phyloP scores from a whole-genome alignment of 2,329 filamentous ascomycete species.

The Colletotrichum eleusines region DNA sequence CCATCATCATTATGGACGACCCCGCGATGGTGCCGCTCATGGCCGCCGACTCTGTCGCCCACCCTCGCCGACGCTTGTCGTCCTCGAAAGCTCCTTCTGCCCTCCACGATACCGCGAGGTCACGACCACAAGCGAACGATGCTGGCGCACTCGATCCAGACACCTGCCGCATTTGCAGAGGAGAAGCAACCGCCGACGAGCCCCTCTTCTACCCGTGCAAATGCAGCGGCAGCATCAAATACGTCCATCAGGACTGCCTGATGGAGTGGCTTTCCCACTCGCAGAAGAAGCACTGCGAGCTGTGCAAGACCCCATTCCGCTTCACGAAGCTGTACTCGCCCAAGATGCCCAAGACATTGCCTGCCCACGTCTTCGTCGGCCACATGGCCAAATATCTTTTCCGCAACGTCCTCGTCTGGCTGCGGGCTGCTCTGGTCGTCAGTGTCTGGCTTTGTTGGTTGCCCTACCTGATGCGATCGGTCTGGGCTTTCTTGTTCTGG shows the following conservation, averaged over 20 bases:
- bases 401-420: slow-evolving; percentile 80
- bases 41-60: slow-evolving; percentile 46
- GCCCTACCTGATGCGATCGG: slow-evolving; percentile 89
- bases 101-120: slow-evolving; percentile 15
- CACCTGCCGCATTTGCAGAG: slow-evolving; percentile 97
- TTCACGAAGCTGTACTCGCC: slow-evolving; percentile 98
- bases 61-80: slow-evolving; percentile 46
- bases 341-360: slow-evolving; percentile 89
- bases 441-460: slow-evolving; percentile 91
- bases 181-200: slow-evolving; percentile 84
- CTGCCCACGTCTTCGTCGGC: slow-evolving; percentile 82
- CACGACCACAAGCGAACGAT: slow-evolving; percentile 35
- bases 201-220: slow-evolving; percentile 98
- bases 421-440: slow-evolving; percentile 81
- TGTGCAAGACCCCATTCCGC: slow-evolving; percentile 97
- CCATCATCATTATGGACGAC: slow-evolving; percentile 45
- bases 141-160: slow-evolving; percentile 67
- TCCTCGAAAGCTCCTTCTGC: slow-evolving; percentile 21
- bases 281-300: slow-evolving; percentile 99
- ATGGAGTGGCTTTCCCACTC: slow-evolving; percentile 99
- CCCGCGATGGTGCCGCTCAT: slow-evolving; percentile 45
- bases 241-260: slow-evolving; percentile 95
- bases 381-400: slow-evolving; percentile 81
- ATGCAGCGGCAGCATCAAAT: slow-evolving; percentile 98
- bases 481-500: slow-evolving; percentile 97